Evolutionary conservation across 345 rosid genomes (phyloP), one percentile per base, ranked within the genome.

Genomic region (Geranium rotundifolium): DNA sequence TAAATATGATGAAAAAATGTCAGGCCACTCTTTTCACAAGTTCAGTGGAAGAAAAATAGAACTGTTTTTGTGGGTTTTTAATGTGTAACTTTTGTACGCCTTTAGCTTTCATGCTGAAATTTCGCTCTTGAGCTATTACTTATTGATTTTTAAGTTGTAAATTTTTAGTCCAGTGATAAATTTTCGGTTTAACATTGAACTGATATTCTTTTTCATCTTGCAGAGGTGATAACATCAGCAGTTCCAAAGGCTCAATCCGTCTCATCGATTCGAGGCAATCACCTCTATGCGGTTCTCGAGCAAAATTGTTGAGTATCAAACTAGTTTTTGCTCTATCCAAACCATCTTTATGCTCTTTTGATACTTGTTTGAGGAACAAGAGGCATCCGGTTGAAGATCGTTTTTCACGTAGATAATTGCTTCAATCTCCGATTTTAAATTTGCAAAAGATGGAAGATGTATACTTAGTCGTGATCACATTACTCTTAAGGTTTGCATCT

Each of bases 141-240:
- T 17, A 46, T 30, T 34, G 52, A 13, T 60, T 39, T 30, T 37
- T 8, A 30, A 30, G 60, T 60, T 60, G 16, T 31, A 31, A 31
- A 31, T 2, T 31, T 31, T 31, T 31, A n/a, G 7, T 31, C 37
- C 7, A 31, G 37, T 31, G 37, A 2, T 31, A 31, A 2, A 3
- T 31, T 31, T 63, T 50, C 60, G 2, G 31, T 65, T 55, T 58
- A 63, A 59, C 56, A 12, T 16, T 58, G 23, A 57, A 31, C 7
- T 7, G 7, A 31, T 31, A 31, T 7, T 31, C 37, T 31, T 27
- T 77, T 63, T 20, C 16, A 72, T 64, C 50, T 64, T 68, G 83
- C 95, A 93, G 99, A 93, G 95, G 99, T 93, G 72, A 90, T 93
- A 65, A 93, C 99, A 71, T 90, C 97, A 70, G 99, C 99, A n/a